Evolutionary conservation across 495 filamentous ascomycete species (phyloP), one percentile per base, ranked within the genome.

Genomic region (Neurospora sp.): DNA sequence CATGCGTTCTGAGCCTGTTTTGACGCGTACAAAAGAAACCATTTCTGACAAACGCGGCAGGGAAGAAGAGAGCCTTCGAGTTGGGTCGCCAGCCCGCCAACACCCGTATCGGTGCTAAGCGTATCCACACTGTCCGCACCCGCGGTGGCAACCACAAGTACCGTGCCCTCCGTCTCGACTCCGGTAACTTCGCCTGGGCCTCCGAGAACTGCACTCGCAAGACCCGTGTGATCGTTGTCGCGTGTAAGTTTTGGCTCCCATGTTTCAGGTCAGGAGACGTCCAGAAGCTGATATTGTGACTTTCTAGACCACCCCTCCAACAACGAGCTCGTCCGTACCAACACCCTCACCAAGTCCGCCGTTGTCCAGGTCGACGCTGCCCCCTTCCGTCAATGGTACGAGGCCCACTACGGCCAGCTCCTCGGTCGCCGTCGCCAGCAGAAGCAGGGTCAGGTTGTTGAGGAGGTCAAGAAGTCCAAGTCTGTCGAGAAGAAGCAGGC

Each of bases 281-380:
- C 35, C 27, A 65, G 14, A 70, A 48, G 68, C 74, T 78, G 71
- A 78, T 69, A 1, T 16, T 27, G 12, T 27, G 22, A 6, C 48
- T 14, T 59, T 14, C 10, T 22, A 81, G 79, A 91, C 91, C 96
- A 99, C 85, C 96, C 96, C 70, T 98, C 96, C 83, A 99, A 99
- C 93, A 99, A 99, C 91, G 96, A 99, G 86, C 89, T 99, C 79
- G 93, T 99, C 88, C 96, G 96, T 81, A 99, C 96, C 84, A 99
- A 99, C 90, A 98, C 96, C 87, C 89, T 99, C 83, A 99, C 96
- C 88, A 96, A 94, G 88, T 92, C 94, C 78, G 94, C 96, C 86
- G 92, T 99, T 78, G 94, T 99, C 83, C 96, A 98, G 88, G 88
- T 99, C 86, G 96, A 99, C 85, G 96, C 96, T 75, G 93, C 94